phyloP scores from a whole-genome alignment of 306 rosid genomes.

The Prunus armeniaca region DNA sequence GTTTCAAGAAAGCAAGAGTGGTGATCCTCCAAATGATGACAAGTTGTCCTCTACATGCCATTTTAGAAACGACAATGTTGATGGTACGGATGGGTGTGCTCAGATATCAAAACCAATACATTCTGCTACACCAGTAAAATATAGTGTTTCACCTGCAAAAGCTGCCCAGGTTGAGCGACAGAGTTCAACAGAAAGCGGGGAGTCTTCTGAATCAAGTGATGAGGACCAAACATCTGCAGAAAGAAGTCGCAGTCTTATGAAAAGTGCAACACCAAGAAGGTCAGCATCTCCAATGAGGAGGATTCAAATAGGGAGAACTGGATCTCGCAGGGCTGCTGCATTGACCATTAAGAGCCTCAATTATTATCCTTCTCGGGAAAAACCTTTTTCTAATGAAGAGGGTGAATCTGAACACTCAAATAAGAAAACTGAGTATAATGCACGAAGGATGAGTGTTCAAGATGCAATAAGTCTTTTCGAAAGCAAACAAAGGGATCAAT shows the following conservation, averaged over 20 bases:
- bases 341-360: constrained; percentile 83
- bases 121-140: constrained; percentile 58
- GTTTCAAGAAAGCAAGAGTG: constrained; percentile 33
- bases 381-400: constrained; percentile 49
- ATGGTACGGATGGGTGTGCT: constrained; percentile 19
- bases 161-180: constrained; percentile 81
- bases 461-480: constrained; percentile 91
- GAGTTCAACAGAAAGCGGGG: constrained; percentile 68
- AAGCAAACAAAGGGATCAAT: constrained; percentile 77
- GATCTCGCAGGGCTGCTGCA: constrained; percentile 87
- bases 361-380: constrained; percentile 65
- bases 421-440: constrained; percentile 69
- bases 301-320: constrained; percentile 81
- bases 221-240: constrained; percentile 62
- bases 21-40: constrained; percentile 34
- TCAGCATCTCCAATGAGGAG: constrained; percentile 99
- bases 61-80: constrained; percentile 32
- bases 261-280: constrained; percentile 75
- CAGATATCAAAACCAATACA: constrained; percentile 41
- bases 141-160: constrained; percentile 91
- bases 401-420: constrained; percentile 52
- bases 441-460: constrained; percentile 84
- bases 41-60: constrained; percentile 27
- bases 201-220: constrained; percentile 70
- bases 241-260: constrained; percentile 78